Conservation (phyloP, 805 yeast species). For the Candida odintsovae region DNA sequence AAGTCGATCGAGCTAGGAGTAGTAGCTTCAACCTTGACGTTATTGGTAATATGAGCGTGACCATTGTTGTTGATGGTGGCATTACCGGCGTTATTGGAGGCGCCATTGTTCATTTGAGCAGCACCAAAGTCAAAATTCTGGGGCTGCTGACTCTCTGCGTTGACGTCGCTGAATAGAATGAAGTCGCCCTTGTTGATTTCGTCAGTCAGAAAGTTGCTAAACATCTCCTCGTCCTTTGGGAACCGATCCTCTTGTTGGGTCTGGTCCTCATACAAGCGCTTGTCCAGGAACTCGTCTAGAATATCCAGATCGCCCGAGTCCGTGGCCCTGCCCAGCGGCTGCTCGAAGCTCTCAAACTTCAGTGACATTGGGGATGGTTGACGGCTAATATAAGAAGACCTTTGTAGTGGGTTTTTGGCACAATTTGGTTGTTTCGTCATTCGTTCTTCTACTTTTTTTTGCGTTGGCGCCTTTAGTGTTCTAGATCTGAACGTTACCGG, state of each 20-base stretch:
- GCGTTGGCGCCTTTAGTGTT: neutral
- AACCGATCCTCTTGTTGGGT: conserved; percentile 1
- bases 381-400: too few species aligned
- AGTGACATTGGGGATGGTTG: conserved; percentile 7
- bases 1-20: conserved; percentile 14
- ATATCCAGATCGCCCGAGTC: conserved; percentile 30
- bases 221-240: conserved; percentile 19
- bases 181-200: conserved; percentile 21
- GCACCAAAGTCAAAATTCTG: conserved; percentile 1
- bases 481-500: neutral
- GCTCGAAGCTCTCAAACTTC: conserved; percentile 18
- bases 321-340: neutral
- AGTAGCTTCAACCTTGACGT: conserved; percentile 7
- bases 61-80: neutral
- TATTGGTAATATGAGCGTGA: neutral
- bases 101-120: neutral
- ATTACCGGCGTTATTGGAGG: too few species aligned
- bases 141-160: conserved; percentile 2
- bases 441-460: neutral
- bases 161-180: conserved; percentile 9
- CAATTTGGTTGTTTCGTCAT: neutral
- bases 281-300: conserved; percentile 39
- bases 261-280: conserved; percentile 20
- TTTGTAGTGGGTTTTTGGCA: neutral
- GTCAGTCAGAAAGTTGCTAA: conserved; percentile 20